phyloP scores from a whole-genome alignment of 345 rosid genomes.

The Dipteronia sinensis region DNA sequence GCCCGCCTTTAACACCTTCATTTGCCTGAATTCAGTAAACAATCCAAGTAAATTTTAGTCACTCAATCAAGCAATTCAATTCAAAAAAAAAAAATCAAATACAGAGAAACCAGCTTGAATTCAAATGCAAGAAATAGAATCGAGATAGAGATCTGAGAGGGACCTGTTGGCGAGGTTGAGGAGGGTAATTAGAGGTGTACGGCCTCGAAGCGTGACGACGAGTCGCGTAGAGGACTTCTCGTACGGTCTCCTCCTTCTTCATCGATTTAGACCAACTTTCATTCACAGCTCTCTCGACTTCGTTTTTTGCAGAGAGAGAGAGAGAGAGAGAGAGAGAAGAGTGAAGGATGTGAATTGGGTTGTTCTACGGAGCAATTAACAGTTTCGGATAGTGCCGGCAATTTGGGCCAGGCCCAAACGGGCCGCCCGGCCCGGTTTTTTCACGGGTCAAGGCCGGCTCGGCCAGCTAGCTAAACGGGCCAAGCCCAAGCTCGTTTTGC shows the following conservation, averaged over 20 bases:
- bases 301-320: background rate
- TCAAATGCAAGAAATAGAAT: background rate
- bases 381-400: no score
- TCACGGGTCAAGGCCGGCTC: no score
- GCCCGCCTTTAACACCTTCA: conserved; percentile 48
- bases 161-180: conserved; percentile 56
- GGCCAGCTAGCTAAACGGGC: no score
- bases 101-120: background rate
- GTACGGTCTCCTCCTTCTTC: conserved; percentile 41
- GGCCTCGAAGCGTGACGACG: conserved; percentile 69
- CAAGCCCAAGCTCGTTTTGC: no score
- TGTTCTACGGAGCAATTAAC: no score
- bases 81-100: no score
- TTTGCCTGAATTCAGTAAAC: conserved; percentile 40
- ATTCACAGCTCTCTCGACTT: no score
- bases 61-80: conserved; percentile 1
- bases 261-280: background rate
- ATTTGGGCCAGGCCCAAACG: no score
- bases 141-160: conserved; percentile 11
- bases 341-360: background rate
- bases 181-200: conserved; percentile 69
- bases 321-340: background rate
- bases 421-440: no score
- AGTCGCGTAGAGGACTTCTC: conserved; percentile 63
- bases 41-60: background rate